A percentile compares a stretch with the other conserved stretches of the same genome.
These are phyloP conservation scores for Jamesozyma lodderae DNA, from an alignment of 805 yeast genomes.

Conservation along the genomic window DNA sequence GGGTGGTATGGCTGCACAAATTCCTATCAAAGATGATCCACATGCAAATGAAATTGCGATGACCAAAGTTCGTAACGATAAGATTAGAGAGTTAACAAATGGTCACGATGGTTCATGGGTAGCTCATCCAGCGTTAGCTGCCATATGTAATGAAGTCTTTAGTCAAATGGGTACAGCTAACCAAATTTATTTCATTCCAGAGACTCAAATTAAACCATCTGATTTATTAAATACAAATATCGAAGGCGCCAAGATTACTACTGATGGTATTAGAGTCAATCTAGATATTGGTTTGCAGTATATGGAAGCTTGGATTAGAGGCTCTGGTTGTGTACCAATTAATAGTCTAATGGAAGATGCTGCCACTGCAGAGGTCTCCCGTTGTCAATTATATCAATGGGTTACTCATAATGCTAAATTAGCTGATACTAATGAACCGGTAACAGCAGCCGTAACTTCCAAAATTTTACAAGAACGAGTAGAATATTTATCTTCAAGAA, in stretches of 20 bases:
- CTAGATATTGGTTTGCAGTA: constrained; percentile 69
- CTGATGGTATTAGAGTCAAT: constrained; percentile 62
- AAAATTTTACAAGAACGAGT: constrained; percentile 55
- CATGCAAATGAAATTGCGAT: constrained; percentile 57
- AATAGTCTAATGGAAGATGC: constrained; percentile 85
- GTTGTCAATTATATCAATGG: constrained; percentile 80
- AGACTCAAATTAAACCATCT: constrained; percentile 29
- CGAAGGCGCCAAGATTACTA: constrained; percentile 55
- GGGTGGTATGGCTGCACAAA: constrained; percentile 89
- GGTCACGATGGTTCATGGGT: constrained; percentile 90
- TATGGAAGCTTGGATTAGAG: constrained; percentile 81
- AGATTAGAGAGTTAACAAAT: constrained; percentile 63
- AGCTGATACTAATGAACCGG: constrained; percentile 47
- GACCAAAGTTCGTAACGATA: constrained; percentile 66
- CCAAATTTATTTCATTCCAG: constrained; percentile 50
- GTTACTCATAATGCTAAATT: constrained; percentile 57
- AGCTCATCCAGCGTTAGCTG: constrained; percentile 76
- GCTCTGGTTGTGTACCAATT: constrained; percentile 79
- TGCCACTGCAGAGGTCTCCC: constrained; percentile 79
- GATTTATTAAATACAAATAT: constrained; percentile 60
- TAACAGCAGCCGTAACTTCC: constrained; percentile 53
- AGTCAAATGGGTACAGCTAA: constrained; percentile 77
- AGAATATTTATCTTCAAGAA: constrained; percentile 37
- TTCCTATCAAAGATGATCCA: constrained; percentile 66
- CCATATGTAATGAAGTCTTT: constrained; percentile 63